Base-by-base conservation (phyloP, 2,329 filamentous ascomycete genomes). In the Camillea tinctor region DNA sequence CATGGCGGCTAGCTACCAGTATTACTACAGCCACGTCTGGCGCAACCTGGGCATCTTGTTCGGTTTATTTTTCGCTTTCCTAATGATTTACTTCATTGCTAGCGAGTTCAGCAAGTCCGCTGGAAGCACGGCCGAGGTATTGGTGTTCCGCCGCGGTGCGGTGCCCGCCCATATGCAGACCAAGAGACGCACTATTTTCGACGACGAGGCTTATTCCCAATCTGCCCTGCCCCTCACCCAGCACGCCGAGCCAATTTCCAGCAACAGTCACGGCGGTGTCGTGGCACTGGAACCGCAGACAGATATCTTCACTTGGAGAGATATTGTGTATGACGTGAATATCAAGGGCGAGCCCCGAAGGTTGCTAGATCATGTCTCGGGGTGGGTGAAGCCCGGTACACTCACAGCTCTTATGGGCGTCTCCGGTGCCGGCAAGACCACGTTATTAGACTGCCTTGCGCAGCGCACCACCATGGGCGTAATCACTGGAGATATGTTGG, bases 301-400 rank as follows among this genome's bases (percentile, higher is more conserved):
- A n/a, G n/a, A 30, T 11, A 85, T 93, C 60, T 94, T 95, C 80
- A 89, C 92, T 69, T 96, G 92, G 92, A 83, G 87, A 65, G 82
- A 92, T 68, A 88, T 96, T 1, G 92, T 88, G 76, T 96, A 84
- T 69, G 81, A 86, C 55, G 79, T 87, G 72, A 88, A 90, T 73
- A 91, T 94, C 77, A 94, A 94, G 89, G 94, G 71, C 92, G 22
- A 26, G 8, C 17, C 4, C 6, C 48, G 48, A 3, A 52, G n/a
- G 30, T 58, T 65, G 3, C 40, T 65, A 17, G 13, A 54, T 2
- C 20, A 60, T 17, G 50, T 61, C 13, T 6, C 58, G 9, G 63
- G 93, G 22, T 97, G 91, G 90, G 91, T 97, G 59, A 93, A 95
- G 76, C 92, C 93, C 2, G 93, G 93, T 58, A 96, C 91, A 13